Conservation (phyloP, 352 stramenopile species). For the Pythium sukuiense region DNA sequence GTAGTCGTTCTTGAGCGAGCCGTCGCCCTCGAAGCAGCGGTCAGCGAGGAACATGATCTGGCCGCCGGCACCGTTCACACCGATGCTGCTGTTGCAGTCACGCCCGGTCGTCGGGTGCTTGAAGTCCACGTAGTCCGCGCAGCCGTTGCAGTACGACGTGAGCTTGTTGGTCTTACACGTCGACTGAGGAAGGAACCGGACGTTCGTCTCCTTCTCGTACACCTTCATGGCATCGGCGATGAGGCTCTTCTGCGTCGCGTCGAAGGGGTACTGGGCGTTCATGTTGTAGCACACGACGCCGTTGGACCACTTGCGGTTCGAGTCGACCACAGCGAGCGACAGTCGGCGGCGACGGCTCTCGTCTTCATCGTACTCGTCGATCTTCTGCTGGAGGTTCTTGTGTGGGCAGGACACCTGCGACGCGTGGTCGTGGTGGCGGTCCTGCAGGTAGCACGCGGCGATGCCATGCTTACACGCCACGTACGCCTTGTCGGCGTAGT, state of each 20-base stretch:
- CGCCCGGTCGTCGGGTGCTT: slow-evolving; percentile 68
- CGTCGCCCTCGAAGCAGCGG: slow-evolving; percentile 75
- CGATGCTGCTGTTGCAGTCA: slow-evolving; percentile 80
- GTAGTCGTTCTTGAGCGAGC: slow-evolving; percentile 70
- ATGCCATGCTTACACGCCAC: slow-evolving; percentile 63
- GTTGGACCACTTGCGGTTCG: slow-evolving; percentile 57
- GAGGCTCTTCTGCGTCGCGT: slow-evolving; percentile 45
- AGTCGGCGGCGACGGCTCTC: slow-evolving; percentile 43
- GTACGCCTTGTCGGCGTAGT: slow-evolving; percentile 74
- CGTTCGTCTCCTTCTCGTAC: slow-evolving; percentile 65
- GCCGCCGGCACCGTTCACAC: slow-evolving; percentile 55
- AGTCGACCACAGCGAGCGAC: slow-evolving; percentile 64
- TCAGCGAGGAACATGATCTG: slow-evolving; percentile 78
- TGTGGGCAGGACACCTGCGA: slow-evolving; percentile 60
- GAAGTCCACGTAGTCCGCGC: slow-evolving; percentile 73
- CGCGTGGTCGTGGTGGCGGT: slow-evolving; percentile 57
- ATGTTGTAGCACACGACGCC: slow-evolving; percentile 78
- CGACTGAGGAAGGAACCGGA: slow-evolving; percentile 61
- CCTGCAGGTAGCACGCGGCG: slow-evolving; percentile 64
- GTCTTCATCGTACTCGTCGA: slow-evolving; percentile 27
- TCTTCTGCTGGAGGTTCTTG: slow-evolving; percentile 28
- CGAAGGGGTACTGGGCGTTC: slow-evolving; percentile 69
- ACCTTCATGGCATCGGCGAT: slow-evolving; percentile 71
- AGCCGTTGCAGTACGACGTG: slow-evolving; percentile 58
- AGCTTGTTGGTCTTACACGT: slow-evolving; percentile 51